Percentiles rank a stretch among this genome's conserved stretches.
These are phyloP conservation scores for Chenopodium berlandieri DNA, from an alignment of 148 eudicot species.

Conservation along the genomic window DNA sequence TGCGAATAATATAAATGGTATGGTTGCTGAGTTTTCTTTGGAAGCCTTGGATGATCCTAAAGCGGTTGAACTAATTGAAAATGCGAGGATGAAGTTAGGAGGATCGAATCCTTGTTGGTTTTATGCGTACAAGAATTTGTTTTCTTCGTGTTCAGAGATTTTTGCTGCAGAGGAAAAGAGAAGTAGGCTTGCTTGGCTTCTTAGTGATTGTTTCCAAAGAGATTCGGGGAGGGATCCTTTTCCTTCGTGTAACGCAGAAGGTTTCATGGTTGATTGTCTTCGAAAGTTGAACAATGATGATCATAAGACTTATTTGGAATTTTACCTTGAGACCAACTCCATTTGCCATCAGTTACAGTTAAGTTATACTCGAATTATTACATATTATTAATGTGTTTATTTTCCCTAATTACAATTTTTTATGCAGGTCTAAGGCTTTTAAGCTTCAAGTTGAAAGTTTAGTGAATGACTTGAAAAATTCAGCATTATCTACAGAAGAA, in stretches of 20 bases:
- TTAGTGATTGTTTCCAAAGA: constrained; percentile 72
- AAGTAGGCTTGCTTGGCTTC: constrained; percentile 75
- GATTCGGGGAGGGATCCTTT: constrained; percentile 57
- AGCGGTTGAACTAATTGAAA: constrained; percentile 46
- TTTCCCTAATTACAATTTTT: not conserved
- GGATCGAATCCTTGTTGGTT: constrained; percentile 56
- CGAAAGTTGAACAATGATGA: constrained; percentile 44
- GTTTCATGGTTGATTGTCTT: constrained; percentile 51
- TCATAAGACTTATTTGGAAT: constrained; percentile 51
- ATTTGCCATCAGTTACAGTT: constrained; percentile 88
- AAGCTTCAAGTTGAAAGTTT: constrained; percentile 61
- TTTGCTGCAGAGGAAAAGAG: constrained; percentile 61
- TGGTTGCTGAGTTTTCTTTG: constrained; percentile 50
- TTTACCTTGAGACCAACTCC: constrained; percentile 55
- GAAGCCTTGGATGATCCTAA: constrained; percentile 40
- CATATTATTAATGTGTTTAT: not conserved
- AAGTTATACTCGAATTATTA: not conserved
- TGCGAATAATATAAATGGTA: not conserved
- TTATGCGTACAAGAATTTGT: constrained; percentile 54
- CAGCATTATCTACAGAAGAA: constrained; percentile 60
- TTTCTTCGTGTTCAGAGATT: constrained; percentile 62
- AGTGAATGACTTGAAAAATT: constrained; percentile 64
- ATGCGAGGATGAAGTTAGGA: constrained; percentile 43
- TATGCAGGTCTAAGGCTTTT: constrained; percentile 66
- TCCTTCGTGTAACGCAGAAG: constrained; percentile 49